Evolutionary conservation across 2,329 filamentous ascomycete species (phyloP).

Genomic region (Penicillium sp.): DNA sequence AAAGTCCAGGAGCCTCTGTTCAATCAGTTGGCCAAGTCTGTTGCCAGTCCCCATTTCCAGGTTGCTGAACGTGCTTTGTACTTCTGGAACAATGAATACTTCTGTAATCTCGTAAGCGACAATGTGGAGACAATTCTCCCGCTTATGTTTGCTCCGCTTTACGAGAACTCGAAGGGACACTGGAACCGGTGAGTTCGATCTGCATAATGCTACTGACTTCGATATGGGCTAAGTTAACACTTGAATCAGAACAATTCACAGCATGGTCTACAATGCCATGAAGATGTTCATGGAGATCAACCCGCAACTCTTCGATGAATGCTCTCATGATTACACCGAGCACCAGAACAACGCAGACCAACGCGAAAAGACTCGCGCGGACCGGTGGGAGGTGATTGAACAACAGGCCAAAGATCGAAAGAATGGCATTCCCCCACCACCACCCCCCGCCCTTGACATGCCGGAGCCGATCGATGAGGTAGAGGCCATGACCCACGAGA

Average conservation of each 20-base stretch:
- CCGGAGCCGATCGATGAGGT: constrained; percentile 62
- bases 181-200: constrained; percentile 78
- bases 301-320: constrained; percentile 96
- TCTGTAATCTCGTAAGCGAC: constrained; percentile 98
- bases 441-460: constrained; percentile 43
- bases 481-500: constrained; percentile 76
- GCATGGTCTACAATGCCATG: constrained; percentile 99
- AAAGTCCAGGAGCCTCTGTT: constrained; percentile 98
- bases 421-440: constrained; percentile 40
- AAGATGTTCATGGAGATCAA: constrained; percentile 99
- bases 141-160: constrained; percentile 98
- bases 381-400: constrained; percentile 82
- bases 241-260: constrained; percentile 79
- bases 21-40: constrained; percentile 95
- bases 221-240: constrained; percentile 20
- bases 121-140: constrained; percentile 98
- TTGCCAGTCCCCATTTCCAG: constrained; percentile 98
- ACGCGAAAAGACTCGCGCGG: constrained; percentile 75
- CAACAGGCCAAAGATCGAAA: constrained; percentile 74
- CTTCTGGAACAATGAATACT: constrained; percentile 99
- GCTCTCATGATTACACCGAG: constrained; percentile 96
- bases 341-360: constrained; percentile 89
- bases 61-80: constrained; percentile 95
- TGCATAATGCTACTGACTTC: background rate
- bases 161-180: constrained; percentile 98